Percentiles rank a stretch among this genome's conserved stretches.
Conservation (phyloP, 208 protist genomes). For the Crithidia thermophila region DNA sequence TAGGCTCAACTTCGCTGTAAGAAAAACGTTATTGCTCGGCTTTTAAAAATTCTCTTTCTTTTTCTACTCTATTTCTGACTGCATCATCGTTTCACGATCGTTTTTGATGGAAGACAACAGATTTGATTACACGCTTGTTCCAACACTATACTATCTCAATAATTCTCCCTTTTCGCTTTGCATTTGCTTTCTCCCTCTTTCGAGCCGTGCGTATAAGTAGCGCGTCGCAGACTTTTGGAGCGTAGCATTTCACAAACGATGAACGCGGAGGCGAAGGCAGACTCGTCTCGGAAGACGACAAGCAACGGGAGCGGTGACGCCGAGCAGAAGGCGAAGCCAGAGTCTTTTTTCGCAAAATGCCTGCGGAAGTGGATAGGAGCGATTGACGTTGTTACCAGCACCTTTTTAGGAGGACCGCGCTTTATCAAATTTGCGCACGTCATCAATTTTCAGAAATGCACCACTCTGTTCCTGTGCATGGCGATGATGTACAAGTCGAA, state of each 20-base stretch:
- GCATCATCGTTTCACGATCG: too few species aligned
- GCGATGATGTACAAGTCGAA: slow-evolving; percentile 66
- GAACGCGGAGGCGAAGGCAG: not conserved
- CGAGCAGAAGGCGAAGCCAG: not conserved
- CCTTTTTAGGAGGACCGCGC: slow-evolving; percentile 63
- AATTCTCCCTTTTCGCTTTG: too few species aligned
- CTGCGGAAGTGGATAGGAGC: slow-evolving; percentile 58
- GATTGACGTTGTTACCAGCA: slow-evolving; percentile 41
- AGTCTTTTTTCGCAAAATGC: slow-evolving; percentile 20
- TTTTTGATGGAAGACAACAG: too few species aligned
- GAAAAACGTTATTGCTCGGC: too few species aligned
- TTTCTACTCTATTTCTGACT: too few species aligned
- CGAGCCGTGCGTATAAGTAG: too few species aligned
- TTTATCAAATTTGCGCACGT: slow-evolving; percentile 73
- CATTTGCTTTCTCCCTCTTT: too few species aligned
- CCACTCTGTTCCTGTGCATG: slow-evolving; percentile 65
- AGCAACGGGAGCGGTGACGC: not conserved
- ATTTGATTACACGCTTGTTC: too few species aligned
- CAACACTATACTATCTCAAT: too few species aligned
- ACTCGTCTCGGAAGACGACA: not conserved
- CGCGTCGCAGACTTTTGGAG: too few species aligned
- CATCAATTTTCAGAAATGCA: slow-evolving; percentile 86
- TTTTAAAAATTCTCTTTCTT: too few species aligned
- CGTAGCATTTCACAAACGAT: not conserved
- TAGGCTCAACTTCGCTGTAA: too few species aligned